These are phyloP conservation scores for Aspergillus melleus DNA, from an alignment of 2,329 filamentous ascomycete species.

Conservation along the genomic window DNA sequence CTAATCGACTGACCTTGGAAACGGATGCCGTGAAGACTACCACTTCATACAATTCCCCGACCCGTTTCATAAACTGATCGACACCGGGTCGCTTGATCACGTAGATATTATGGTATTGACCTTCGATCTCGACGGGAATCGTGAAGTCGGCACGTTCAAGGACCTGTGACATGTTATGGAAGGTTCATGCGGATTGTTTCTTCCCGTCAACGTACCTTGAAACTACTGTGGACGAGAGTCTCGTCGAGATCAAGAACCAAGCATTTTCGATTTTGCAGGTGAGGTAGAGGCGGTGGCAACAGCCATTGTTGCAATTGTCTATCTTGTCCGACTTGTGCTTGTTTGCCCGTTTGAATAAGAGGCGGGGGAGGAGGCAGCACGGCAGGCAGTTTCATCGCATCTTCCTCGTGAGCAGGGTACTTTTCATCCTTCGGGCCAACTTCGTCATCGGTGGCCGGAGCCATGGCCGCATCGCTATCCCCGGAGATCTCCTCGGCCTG, in stretches of 20 bases:
- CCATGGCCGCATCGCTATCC: constrained; percentile 64
- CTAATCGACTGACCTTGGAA: constrained; percentile 69
- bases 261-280: constrained; percentile 86
- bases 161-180: constrained; percentile 60
- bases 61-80: constrained; percentile 97
- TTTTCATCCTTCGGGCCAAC: constrained; percentile 46
- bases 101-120: constrained; percentile 98
- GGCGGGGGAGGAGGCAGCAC: constrained; percentile 60
- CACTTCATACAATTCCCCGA: constrained; percentile 96
- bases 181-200: no score
- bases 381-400: constrained; percentile 46
- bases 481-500: constrained; percentile 22
- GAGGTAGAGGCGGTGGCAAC: constrained; percentile 76
- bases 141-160: constrained; percentile 98
- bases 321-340: constrained; percentile 36
- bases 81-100: constrained; percentile 99
- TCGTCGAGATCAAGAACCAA: constrained; percentile 94
- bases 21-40: constrained; percentile 98
- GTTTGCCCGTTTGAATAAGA: constrained; percentile 41
- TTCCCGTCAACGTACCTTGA: constrained; percentile 69
- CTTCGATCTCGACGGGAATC: constrained; percentile 97
- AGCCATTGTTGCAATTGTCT: constrained; percentile 65
- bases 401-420: constrained; percentile 40
- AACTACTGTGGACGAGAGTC: constrained; percentile 96
- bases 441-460: constrained; percentile 56